Evolutionary conservation across 164 flowering plant genomes (phyloP), one percentile per base, ranked within the genome.

Genomic region (Malania oleifera): DNA sequence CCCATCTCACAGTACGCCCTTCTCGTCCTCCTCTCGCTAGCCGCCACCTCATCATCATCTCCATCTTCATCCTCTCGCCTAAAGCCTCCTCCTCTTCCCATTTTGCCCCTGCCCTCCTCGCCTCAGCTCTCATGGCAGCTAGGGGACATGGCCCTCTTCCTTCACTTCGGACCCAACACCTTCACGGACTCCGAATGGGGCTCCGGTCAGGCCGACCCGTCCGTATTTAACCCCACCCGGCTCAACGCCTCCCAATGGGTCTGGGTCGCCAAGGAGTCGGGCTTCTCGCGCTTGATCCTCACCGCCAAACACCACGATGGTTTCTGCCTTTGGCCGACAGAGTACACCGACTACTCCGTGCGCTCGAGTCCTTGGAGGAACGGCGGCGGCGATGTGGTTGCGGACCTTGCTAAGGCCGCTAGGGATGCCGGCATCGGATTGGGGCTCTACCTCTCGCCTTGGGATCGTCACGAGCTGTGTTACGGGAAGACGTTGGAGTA

Each of bases 261-360:
- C 50, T 57, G 25, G 12, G 84, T 82, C 18, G 96, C 97, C 26
- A 75, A 76, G 59, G 74, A 75, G 11, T 47, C 77, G 2, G 99
- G 97, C 11, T 91, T 95, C 63, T 57, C 81, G 5, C 76, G 83
- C 14, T 75, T 95, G 7, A 72, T 95, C 46, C 77, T 91, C 39
- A 91, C 97, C 12, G 89, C 86, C 2, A 95, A 95, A 56, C 97
- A 91, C 74, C 97, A 95, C 58, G 97, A 95, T 55, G 97, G 99
- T 35, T 95, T 95, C 76, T 95, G 99, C 64, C 70, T 95, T 9
- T 95, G 99, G 99, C 96, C 95, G 11, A 77, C 87, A 2, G 72
- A 69, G 14, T 85, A 79, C 63, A 95, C 96, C 24, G 76, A 91
- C 54, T 91, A 91, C 70, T 77, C 89, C 4, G 96, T 95, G n/a